Evolutionary conservation across 2,329 filamentous ascomycete genomes (phyloP), one percentile per base, ranked within the genome.

Genomic region (Colletotrichum phormii): DNA sequence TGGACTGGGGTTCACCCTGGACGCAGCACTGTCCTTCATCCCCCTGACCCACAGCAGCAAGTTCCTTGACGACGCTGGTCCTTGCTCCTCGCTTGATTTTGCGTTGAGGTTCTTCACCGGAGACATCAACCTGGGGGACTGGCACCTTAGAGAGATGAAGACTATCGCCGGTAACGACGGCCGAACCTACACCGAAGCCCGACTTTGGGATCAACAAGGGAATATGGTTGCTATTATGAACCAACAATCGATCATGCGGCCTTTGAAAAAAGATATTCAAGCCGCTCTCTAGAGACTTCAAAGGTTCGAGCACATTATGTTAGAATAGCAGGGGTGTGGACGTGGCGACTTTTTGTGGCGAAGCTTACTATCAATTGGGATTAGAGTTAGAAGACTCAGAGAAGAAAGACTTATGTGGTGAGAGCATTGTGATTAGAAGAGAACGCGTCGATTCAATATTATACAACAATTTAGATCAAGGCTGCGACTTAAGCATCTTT

Each of bases 21-120:
- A 89, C 37, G 83, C 80, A 0, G 84, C 78, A 0, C 74, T 88
- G 4, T 78, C 84, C 0, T 87, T 88, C 49, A 42, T 84, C 1
- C 85, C 86, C 0, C 74, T 89, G 62, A 79, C 78, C 1, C 85
- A 86, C 64, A 81, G 78, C 63, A 80, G 85, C 11, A 75, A 82
- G 78, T 85, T 81, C 75, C 79, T 88, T 49, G 81, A 84, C 1
- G 85, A 88, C 49, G 80, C 80, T 0, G 81, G 75, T 7, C 85
- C 86, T 2, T 86, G 83, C 64, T 84, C 83, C 2, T 84, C 81
- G 11, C 75, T 89, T n/a, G 87, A 89, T 74, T 89, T 89, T 76
- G 83, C 87, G 4, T 69, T 89, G 68, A 79, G 87, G 0, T 74
- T 86, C 7, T 85, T 86, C 71, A 77, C 77, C 1, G 81, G 79